phyloP scores from a whole-genome alignment of 2,329 filamentous ascomycete genomes.

The Venturia pyrina region DNA sequence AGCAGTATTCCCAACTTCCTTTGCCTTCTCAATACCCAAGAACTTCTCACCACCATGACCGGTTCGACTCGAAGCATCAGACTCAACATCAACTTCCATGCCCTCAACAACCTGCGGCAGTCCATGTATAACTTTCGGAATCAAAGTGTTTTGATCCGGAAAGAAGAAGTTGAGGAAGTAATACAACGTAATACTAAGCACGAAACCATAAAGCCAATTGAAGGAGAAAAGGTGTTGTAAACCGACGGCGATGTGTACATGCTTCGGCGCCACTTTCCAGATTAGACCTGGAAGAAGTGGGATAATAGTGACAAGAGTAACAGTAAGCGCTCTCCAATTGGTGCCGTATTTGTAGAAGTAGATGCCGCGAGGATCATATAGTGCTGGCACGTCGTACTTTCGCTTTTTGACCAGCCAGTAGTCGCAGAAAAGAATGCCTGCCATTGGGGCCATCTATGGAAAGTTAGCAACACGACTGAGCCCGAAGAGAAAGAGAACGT shows the following conservation, averaged over 20 bases:
- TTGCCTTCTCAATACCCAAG: not conserved
- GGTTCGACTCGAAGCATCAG: not conserved
- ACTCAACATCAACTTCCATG: not conserved
- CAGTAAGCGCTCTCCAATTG: constrained; percentile 19
- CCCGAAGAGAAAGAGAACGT: constrained; percentile 16
- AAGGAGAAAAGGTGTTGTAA: not conserved
- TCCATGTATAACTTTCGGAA: not conserved
- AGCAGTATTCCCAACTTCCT: not conserved
- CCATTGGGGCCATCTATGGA: constrained; percentile 16
- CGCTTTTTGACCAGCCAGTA: constrained; percentile 16
- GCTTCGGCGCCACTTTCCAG: not conserved
- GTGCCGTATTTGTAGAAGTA: constrained; percentile 18
- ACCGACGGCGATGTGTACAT: not conserved
- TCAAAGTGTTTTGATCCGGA: not conserved
- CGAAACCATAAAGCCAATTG: constrained; percentile 8
- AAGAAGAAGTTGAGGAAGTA: constrained; percentile 14
- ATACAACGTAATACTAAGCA: not conserved
- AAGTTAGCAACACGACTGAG: constrained; percentile 18
- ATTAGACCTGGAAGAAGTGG: constrained; percentile 17
- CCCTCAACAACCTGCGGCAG: not conserved
- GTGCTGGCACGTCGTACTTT: constrained; percentile 16
- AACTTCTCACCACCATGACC: not conserved
- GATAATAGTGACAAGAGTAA: constrained; percentile 15
- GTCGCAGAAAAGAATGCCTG: constrained; percentile 7
- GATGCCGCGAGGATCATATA: constrained; percentile 16